These are phyloP conservation scores for Hortiboletus flavorubellus DNA, from an alignment of 768 basidiomycete genomes.

Conservation along the genomic window DNA sequence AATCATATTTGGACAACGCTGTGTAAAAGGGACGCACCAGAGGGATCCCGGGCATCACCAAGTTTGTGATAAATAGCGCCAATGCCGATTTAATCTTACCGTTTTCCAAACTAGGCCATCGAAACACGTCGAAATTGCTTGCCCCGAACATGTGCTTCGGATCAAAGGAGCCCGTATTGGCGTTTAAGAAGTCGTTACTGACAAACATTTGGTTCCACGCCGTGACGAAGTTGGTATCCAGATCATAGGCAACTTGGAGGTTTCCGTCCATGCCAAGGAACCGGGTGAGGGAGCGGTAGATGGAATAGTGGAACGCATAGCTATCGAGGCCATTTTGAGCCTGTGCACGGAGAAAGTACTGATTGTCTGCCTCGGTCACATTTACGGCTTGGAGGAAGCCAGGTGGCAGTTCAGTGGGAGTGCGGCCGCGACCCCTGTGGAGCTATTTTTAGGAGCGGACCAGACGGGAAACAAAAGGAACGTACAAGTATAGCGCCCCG, in stretches of 20 bases:
- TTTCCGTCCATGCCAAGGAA: constrained; percentile 98
- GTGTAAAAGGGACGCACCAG: constrained; percentile 44
- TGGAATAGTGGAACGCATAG: constrained; percentile 92
- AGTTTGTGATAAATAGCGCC: constrained; percentile 71
- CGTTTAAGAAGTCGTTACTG: constrained; percentile 82
- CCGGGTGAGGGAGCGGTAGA: constrained; percentile 80
- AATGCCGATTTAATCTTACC: constrained; percentile 75
- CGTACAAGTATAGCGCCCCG: constrained; percentile 80
- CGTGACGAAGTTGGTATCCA: constrained; percentile 76
- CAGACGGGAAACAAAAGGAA: constrained; percentile 5
- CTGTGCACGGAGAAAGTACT: constrained; percentile 78
- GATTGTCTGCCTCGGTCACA: constrained; percentile 52
- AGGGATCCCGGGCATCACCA: constrained; percentile 86
- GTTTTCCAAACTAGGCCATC: constrained; percentile 87
- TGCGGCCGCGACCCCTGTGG: constrained; percentile 82
- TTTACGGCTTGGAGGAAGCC: constrained; percentile 70
- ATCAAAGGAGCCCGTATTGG: constrained; percentile 60
- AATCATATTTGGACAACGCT: background rate
- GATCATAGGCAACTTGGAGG: constrained; percentile 84
- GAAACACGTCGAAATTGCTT: constrained; percentile 93
- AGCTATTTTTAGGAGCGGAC: background rate
- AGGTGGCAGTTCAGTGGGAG: constrained; percentile 63
- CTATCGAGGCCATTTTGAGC: constrained; percentile 64
- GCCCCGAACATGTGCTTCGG: constrained; percentile 88
- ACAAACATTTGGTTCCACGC: constrained; percentile 94